Evolutionary conservation across 768 basidiomycete species (phyloP).

Genomic region (Tylopilus sp.): DNA sequence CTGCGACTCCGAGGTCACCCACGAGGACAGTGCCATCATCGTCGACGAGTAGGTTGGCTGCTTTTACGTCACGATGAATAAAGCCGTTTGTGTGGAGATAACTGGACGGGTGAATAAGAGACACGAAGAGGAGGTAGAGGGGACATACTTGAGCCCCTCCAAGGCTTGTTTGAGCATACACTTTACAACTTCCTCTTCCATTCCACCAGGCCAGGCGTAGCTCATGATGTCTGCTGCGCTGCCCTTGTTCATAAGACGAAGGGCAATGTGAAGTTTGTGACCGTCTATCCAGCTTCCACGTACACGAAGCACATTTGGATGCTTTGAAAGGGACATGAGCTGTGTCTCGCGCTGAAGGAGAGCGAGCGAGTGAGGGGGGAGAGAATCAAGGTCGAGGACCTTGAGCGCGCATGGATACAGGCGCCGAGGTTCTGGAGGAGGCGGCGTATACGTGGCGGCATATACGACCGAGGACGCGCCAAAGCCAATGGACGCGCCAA

Average conservation of each 20-base stretch:
- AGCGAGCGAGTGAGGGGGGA: constrained; percentile 66
- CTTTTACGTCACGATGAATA: constrained; percentile 93
- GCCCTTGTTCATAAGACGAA: constrained; percentile 87
- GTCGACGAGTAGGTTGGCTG: constrained; percentile 89
- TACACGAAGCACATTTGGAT: constrained; percentile 90
- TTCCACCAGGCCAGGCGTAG: constrained; percentile 82
- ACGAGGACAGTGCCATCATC: constrained; percentile 87
- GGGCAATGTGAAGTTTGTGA: constrained; percentile 79
- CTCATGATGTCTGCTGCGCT: constrained; percentile 83
- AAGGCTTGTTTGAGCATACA: constrained; percentile 84
- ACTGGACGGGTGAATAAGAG: constrained; percentile 34
- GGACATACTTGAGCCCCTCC: constrained; percentile 76
- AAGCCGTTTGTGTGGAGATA: constrained; percentile 89
- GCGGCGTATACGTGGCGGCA: constrained; percentile 59
- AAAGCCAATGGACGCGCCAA: constrained; percentile 80
- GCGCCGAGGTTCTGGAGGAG: constrained; percentile 32
- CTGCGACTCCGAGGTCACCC: constrained; percentile 91
- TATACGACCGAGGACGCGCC: constrained; percentile 93
- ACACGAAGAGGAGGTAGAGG: not conserved
- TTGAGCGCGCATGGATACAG: constrained; percentile 76
- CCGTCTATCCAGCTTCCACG: constrained; percentile 87
- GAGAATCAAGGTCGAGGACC: constrained; percentile 81
- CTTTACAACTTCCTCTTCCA: constrained; percentile 86
- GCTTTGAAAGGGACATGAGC: constrained; percentile 88
- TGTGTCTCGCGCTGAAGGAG: constrained; percentile 83